These are phyloP conservation scores for Phytopythium delawarense DNA, from an alignment of 352 stramenopile genomes.

Conservation along the genomic window DNA sequence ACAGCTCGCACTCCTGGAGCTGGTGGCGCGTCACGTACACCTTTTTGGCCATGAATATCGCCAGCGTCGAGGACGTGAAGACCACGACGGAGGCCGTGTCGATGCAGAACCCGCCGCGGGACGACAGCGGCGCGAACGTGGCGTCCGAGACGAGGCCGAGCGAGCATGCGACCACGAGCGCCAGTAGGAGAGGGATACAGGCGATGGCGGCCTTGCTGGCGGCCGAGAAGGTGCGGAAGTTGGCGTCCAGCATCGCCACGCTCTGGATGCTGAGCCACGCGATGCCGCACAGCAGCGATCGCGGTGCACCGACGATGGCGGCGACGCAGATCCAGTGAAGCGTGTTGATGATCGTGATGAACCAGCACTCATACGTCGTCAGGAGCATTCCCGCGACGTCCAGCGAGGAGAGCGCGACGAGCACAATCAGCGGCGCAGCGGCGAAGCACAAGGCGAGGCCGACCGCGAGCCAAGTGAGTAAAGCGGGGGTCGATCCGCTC, in stretches of 20 bases:
- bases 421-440: slow-evolving; percentile 6
- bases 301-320: slow-evolving; percentile 17
- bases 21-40: slow-evolving; percentile 11
- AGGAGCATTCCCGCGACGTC: slow-evolving; percentile 16
- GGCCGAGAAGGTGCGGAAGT: slow-evolving; percentile 20
- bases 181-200: slow-evolving; percentile 19
- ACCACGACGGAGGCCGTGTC: slow-evolving; percentile 19
- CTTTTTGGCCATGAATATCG: slow-evolving; percentile 26
- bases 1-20: slow-evolving; percentile 4
- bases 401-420: slow-evolving; percentile 18
- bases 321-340: slow-evolving; percentile 23
- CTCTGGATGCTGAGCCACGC: slow-evolving; percentile 20
- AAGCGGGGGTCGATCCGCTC: not conserved
- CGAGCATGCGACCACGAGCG: slow-evolving; percentile 17
- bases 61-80: slow-evolving; percentile 21
- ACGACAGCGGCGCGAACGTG: not conserved
- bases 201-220: slow-evolving; percentile 18
- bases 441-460: not conserved
- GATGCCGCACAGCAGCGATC: slow-evolving; percentile 17
- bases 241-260: slow-evolving; percentile 26
- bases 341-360: slow-evolving; percentile 21
- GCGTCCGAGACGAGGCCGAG: slow-evolving; percentile 15
- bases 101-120: slow-evolving; percentile 6
- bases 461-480: not conserved
- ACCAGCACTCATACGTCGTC: slow-evolving; percentile 23